A percentile compares a stretch with the other conserved stretches of the same genome.
phyloP scores from a whole-genome alignment of 75 land plant species.

The Sequoiadendron giganteum region DNA sequence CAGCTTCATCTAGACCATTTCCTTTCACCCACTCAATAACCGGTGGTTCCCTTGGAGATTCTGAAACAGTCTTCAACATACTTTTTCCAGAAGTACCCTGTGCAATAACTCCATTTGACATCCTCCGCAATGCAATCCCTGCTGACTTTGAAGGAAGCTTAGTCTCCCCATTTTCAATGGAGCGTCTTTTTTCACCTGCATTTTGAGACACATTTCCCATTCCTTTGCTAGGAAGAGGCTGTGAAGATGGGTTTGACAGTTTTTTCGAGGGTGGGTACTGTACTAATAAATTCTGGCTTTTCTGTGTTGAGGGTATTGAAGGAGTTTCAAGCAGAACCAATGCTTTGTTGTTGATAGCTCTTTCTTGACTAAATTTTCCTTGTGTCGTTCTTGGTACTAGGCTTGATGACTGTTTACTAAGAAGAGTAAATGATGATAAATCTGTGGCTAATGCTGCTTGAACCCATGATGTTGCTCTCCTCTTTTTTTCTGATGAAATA shows the following conservation, averaged over 20 bases:
- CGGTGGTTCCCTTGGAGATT: not conserved
- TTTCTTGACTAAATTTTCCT: not conserved
- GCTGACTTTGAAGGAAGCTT: constrained; percentile 1
- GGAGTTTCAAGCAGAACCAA: constrained; percentile 17
- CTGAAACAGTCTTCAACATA: not conserved
- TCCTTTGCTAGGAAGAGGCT: constrained; percentile 8
- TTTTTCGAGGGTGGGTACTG: constrained; percentile 21
- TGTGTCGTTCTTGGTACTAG: constrained; percentile 3
- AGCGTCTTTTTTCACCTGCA: constrained; percentile 1
- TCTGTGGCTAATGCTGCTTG: constrained; percentile 80
- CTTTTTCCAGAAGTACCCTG: constrained; percentile 1
- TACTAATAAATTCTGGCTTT: constrained; percentile 19
- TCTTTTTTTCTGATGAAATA: constrained; percentile 41
- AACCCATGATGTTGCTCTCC: constrained; percentile 71
- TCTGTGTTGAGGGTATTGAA: constrained; percentile 17
- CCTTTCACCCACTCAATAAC: constrained; percentile 57
- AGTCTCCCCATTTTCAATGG: constrained; percentile 8
- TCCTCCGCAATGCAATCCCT: constrained; percentile 1
- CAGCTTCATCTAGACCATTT: constrained; percentile 50
- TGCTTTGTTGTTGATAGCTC: not conserved
- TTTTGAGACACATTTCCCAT: constrained; percentile 5
- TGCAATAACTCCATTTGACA: not conserved
- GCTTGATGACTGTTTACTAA: constrained; percentile 22
- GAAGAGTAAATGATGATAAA: constrained; percentile 66
- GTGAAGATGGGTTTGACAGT: not conserved